Conservation (phyloP, 306 rosid genomes). For the Trifolium dubium region DNA sequence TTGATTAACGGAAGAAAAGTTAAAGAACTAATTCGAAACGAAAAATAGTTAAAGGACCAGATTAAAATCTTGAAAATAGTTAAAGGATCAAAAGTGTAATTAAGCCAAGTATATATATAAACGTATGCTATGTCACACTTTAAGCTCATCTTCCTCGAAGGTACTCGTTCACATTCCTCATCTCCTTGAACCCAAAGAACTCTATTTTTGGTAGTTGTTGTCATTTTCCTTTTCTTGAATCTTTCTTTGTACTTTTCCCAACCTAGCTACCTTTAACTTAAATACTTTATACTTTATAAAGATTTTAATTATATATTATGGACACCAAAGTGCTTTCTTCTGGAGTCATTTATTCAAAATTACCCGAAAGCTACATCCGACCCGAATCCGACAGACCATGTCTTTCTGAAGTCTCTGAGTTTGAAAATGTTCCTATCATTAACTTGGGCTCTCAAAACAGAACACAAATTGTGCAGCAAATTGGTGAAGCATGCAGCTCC, state of each 20-base stretch:
- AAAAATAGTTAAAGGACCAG: too few species aligned
- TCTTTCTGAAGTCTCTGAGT: slow-evolving; percentile 58
- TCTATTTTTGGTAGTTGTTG: neutral
- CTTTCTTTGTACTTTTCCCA: neutral
- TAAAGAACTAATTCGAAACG: too few species aligned
- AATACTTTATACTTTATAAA: neutral
- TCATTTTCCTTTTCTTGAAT: neutral
- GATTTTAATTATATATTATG: slow-evolving; percentile 42
- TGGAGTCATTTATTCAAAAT: slow-evolving; percentile 49
- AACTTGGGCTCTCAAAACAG: slow-evolving; percentile 58
- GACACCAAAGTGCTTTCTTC: slow-evolving; percentile 64
- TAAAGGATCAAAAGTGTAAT: neutral
- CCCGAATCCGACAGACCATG: slow-evolving; percentile 90
- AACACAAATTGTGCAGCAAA: slow-evolving; percentile 41
- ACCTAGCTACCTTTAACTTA: neutral
- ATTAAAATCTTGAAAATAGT: neutral
- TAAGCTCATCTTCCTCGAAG: slow-evolving; percentile 35
- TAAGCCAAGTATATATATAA: slow-evolving; percentile 13
- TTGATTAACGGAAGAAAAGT: too few species aligned
- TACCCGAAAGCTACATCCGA: slow-evolving; percentile 74
- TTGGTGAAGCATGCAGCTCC: slow-evolving; percentile 70
- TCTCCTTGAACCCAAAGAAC: neutral
- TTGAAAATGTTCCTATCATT: slow-evolving; percentile 71
- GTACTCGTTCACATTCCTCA: neutral
- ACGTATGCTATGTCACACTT: neutral